phyloP scores from a whole-genome alignment of 768 basidiomycete species.

The Boletus insuetus region DNA sequence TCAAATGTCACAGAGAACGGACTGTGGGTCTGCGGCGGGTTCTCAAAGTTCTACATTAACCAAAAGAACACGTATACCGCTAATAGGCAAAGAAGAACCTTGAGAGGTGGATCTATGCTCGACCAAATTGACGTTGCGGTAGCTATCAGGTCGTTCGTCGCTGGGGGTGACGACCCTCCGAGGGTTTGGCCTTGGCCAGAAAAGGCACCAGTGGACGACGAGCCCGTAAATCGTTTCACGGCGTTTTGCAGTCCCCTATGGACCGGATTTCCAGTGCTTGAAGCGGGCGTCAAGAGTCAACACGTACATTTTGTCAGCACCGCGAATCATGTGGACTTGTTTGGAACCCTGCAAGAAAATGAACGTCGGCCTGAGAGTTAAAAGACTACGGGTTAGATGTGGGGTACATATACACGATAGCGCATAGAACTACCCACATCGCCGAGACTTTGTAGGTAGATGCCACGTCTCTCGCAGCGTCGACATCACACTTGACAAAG shows the following conservation, averaged over 20 bases:
- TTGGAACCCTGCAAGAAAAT: conserved; percentile 66
- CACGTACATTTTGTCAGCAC: conserved; percentile 64
- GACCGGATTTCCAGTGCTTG: conserved; percentile 1
- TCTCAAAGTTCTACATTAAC: conserved; percentile 30
- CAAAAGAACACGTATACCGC: conserved; percentile 62
- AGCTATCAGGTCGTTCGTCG: conserved; percentile 34
- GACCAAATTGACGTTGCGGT: conserved; percentile 37
- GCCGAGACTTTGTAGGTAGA: conserved; percentile 60
- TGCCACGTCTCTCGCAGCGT: conserved; percentile 68
- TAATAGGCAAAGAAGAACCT: conserved; percentile 59
- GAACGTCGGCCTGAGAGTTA: conserved; percentile 69
- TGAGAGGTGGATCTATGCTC: conserved; percentile 65
- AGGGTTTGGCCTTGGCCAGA: conserved; percentile 73
- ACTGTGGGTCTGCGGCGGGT: no score
- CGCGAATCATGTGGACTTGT: conserved; percentile 70
- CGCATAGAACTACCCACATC: conserved; percentile 49
- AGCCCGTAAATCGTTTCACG: conserved; percentile 49
- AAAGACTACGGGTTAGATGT: not conserved
- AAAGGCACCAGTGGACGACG: conserved; percentile 48
- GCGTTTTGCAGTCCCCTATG: conserved; percentile 59
- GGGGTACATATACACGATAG: not conserved
- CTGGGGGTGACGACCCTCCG: conserved; percentile 45
- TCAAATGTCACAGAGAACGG: not conserved
- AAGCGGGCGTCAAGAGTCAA: not conserved
- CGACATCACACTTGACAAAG: conserved; percentile 84